Evolutionary conservation across 768 basidiomycete species (phyloP).

Genomic region (Tricholomella constricta): DNA sequence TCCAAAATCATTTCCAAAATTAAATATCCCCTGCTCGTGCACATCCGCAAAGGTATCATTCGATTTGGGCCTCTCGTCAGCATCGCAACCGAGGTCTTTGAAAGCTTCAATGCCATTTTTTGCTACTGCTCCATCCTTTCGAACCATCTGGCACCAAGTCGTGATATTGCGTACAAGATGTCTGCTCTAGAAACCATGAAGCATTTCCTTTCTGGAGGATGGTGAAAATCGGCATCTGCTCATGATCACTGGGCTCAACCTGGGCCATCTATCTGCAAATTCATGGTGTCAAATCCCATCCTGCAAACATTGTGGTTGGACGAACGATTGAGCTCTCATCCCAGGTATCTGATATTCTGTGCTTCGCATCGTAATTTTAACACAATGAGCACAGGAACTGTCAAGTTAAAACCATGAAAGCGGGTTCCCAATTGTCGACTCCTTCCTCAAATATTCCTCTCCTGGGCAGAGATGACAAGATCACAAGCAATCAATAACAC

Average conservation of each 20-base stretch:
- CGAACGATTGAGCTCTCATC: neutral
- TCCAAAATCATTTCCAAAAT: constrained; percentile 3
- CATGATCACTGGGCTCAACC: constrained; percentile 16
- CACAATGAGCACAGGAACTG: no score
- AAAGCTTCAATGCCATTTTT: constrained; percentile 46
- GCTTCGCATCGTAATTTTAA: no score
- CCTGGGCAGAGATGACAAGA: constrained; percentile 14
- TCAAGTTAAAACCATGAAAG: constrained; percentile 9
- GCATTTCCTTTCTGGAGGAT: constrained; percentile 27
- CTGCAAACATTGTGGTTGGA: constrained; percentile 20
- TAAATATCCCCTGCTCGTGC: constrained; percentile 18
- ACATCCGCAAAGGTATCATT: constrained; percentile 32
- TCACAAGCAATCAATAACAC: constrained; percentile 15
- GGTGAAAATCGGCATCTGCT: constrained; percentile 18
- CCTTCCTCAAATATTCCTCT: neutral
- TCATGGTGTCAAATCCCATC: constrained; percentile 15
- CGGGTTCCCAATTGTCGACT: constrained; percentile 1
- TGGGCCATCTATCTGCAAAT: constrained; percentile 16
- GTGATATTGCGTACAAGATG: constrained; percentile 36
- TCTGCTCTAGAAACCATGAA: constrained; percentile 23
- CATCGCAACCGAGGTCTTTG: constrained; percentile 35
- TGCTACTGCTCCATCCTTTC: constrained; percentile 38
- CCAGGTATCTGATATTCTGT: no score
- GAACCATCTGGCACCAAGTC: constrained; percentile 30
- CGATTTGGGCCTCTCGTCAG: constrained; percentile 19